A percentile compares a stretch with the other conserved stretches of the same genome.
Evolutionary conservation across 2,329 filamentous ascomycete genomes (phyloP).

Genomic region (Aspergillus persii): DNA sequence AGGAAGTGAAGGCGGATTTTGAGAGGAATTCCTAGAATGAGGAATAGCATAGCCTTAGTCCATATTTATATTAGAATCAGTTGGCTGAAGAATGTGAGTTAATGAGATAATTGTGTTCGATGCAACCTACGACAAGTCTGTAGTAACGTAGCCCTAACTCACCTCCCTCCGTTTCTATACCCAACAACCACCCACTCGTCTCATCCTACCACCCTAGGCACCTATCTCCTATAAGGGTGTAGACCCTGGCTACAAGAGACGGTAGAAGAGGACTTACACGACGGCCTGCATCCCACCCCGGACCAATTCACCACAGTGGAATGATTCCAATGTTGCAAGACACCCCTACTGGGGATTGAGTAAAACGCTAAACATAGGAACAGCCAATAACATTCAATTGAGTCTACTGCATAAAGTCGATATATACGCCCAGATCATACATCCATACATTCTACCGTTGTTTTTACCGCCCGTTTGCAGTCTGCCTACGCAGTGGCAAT

Average conservation of each 20-base stretch:
- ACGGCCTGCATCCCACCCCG: slow-evolving; percentile 34
- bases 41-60: no score
- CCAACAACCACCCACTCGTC: no score
- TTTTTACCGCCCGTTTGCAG: not conserved
- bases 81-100: no score
- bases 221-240: no score
- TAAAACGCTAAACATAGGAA: no score
- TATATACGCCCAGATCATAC: not conserved
- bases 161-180: no score
- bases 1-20: slow-evolving; percentile 26
- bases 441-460: not conserved
- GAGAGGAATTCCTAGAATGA: not conserved
- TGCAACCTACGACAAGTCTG: no score
- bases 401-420: not conserved
- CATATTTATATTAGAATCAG: not conserved
- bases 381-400: not conserved
- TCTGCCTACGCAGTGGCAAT: slow-evolving; percentile 31
- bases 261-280: slow-evolving; percentile 19
- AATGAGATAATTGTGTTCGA: no score
- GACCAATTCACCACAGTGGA: slow-evolving; percentile 37
- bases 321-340: slow-evolving; percentile 23
- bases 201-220: not conserved
- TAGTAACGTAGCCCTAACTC: no score
- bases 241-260: not conserved
- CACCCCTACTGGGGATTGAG: no score